Percentiles rank a stretch among this genome's conserved stretches.
Conservation (phyloP, 495 filamentous ascomycete genomes). For the Lasiosphaeria hispida region DNA sequence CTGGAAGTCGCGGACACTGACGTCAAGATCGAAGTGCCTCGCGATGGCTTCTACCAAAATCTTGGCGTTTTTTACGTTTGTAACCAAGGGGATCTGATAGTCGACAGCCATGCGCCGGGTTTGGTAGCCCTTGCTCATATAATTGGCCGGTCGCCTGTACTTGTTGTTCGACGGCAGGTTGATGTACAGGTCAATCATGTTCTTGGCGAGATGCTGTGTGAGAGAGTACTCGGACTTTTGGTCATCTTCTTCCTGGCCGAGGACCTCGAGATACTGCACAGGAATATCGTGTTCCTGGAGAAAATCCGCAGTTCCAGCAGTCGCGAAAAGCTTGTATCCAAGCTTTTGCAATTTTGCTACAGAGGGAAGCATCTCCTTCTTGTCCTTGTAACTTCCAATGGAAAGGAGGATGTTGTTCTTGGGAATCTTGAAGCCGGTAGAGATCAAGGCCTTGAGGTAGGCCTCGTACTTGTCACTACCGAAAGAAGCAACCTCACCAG, state of each 20-base stretch:
- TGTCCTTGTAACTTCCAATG: conserved; percentile 96
- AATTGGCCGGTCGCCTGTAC: conserved; percentile 91
- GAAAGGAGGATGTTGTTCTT: conserved; percentile 93
- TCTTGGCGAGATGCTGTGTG: conserved; percentile 91
- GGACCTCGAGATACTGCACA: conserved; percentile 86
- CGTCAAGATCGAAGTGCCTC: conserved; percentile 77
- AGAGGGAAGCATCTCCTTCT: conserved; percentile 93
- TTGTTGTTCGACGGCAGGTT: conserved; percentile 97
- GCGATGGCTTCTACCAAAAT: conserved; percentile 92
- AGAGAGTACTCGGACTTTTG: conserved; percentile 96
- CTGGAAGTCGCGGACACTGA: conserved; percentile 82
- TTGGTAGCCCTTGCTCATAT: conserved; percentile 95
- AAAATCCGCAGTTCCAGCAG: conserved; percentile 93
- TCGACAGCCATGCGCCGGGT: conserved; percentile 98
- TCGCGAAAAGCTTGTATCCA: conserved; percentile 93
- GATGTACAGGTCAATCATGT: conserved; percentile 97
- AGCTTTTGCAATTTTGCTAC: conserved; percentile 81
- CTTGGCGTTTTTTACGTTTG: conserved; percentile 99
- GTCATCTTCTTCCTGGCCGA: conserved; percentile 63
- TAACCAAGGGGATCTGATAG: conserved; percentile 95
- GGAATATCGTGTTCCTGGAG: conserved; percentile 85
- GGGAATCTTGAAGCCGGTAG: conserved; percentile 96
- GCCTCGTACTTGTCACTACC: conserved; percentile 95
- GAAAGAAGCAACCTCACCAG: conserved; percentile 96
- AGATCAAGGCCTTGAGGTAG: conserved; percentile 91